These are phyloP conservation scores for Aspergillus candidus DNA, from an alignment of 2,329 filamentous ascomycete genomes.

Conservation along the genomic window DNA sequence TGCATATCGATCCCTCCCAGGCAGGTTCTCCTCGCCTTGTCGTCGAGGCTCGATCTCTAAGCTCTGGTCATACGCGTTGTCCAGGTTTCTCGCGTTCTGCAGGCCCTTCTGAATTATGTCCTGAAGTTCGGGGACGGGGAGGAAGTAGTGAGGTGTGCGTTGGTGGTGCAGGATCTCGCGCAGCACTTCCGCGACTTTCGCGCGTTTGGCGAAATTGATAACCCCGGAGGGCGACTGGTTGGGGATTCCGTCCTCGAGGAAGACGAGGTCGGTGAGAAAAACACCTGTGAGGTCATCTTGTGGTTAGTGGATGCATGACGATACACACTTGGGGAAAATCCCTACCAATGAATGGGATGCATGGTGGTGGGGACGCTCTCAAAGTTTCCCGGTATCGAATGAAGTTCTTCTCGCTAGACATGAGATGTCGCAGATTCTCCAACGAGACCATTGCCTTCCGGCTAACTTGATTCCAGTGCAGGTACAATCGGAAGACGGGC, in stretches of 20 bases:
- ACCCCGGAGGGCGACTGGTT: conserved; percentile 86
- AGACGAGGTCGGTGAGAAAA: conserved; percentile 88
- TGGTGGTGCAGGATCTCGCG: conserved; percentile 79
- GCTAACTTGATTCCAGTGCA: conserved; percentile 88
- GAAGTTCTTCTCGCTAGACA: conserved; percentile 92
- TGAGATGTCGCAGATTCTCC: conserved; percentile 80
- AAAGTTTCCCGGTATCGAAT: conserved; percentile 55
- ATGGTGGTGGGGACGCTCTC: conserved; percentile 82
- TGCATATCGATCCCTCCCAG: conserved; percentile 42
- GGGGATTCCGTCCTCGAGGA: conserved; percentile 94
- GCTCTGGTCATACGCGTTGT: conserved; percentile 97
- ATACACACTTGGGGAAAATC: neutral
- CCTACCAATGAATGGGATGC: conserved; percentile 90
- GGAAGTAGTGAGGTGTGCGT: conserved; percentile 80
- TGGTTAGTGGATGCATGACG: conserved; percentile 6
- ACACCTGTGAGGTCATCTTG: conserved; percentile 54
- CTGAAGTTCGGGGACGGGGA: conserved; percentile 79
- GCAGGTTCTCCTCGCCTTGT: conserved; percentile 83
- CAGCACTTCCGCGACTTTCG: conserved; percentile 14
- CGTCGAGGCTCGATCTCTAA: conserved; percentile 83
- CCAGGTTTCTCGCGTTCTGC: conserved; percentile 82
- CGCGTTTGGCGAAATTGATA: conserved; percentile 46
- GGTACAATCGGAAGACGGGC: conserved; percentile 80
- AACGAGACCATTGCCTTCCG: conserved; percentile 67
- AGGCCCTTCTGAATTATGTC: conserved; percentile 75